These are phyloP conservation scores for Lachnellula cervina DNA, from an alignment of 2,329 filamentous ascomycete species.

Conservation along the genomic window DNA sequence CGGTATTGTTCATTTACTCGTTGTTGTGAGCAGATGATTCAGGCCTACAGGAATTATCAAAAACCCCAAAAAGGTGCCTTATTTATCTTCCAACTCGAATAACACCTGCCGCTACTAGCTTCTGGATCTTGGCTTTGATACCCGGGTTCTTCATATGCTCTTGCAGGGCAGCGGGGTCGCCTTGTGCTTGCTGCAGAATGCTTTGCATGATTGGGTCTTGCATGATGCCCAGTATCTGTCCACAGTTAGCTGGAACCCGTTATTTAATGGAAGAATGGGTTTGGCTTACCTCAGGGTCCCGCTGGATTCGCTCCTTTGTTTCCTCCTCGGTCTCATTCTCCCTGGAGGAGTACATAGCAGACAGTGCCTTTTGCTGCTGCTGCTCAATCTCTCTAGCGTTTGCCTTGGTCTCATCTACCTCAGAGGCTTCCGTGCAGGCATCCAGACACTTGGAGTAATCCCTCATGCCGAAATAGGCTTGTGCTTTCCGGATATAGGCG, in stretches of 20 bases:
- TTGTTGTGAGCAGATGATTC: too few relatives aligned
- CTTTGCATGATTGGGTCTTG: conserved; percentile 97
- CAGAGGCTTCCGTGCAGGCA: conserved; percentile 73
- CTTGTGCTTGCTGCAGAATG: conserved; percentile 94
- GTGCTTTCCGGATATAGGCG: conserved; percentile 93
- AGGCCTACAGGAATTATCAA: not conserved
- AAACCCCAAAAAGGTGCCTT: not conserved
- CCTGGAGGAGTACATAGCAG: conserved; percentile 82
- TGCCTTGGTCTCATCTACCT: conserved; percentile 70
- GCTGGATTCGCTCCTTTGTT: conserved; percentile 84
- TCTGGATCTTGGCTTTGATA: conserved; percentile 81
- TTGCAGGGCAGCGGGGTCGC: conserved; percentile 83
- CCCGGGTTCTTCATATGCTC: conserved; percentile 95
- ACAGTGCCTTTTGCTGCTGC: conserved; percentile 87
- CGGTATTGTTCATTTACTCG: too few relatives aligned
- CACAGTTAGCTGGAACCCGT: conserved; percentile 13
- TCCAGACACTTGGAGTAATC: conserved; percentile 96
- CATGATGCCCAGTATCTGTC: conserved; percentile 77
- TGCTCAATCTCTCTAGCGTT: conserved; percentile 89
- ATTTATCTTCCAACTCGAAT: conserved; percentile 63
- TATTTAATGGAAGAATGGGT: not conserved
- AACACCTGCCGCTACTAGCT: conserved; percentile 81
- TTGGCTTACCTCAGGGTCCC: conserved; percentile 76
- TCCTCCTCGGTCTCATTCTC: conserved; percentile 96
- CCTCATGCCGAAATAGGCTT: conserved; percentile 94